phyloP scores from a whole-genome alignment of 129 eudicot species.

The Silybum marianum region DNA sequence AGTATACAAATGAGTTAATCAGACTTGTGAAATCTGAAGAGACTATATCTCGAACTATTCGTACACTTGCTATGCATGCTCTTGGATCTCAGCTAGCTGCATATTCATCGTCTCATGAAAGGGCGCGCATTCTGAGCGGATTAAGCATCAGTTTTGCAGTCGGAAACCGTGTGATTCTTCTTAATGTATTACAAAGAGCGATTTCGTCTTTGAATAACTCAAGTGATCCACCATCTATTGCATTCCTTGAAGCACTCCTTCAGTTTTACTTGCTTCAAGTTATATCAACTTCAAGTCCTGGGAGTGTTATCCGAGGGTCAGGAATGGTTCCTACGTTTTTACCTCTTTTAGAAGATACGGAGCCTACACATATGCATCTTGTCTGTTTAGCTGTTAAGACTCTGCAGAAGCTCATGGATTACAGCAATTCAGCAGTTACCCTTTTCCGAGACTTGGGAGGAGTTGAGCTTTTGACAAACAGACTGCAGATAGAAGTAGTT shows the following conservation, averaged over 20 bases:
- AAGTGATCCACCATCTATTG: conserved; percentile 73
- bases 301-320: conserved; percentile 85
- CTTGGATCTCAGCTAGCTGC: conserved; percentile 95
- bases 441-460: conserved; percentile 95
- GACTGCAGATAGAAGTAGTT: conserved; percentile 84
- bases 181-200: conserved; percentile 90
- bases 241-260: conserved; percentile 93
- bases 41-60: conserved; percentile 62
- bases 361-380: conserved; percentile 80
- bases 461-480: conserved; percentile 73
- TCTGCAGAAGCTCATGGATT: conserved; percentile 94
- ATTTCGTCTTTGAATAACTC: conserved; percentile 74
- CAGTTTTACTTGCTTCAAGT: conserved; percentile 95
- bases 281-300: conserved; percentile 88
- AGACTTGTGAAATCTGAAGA: conserved; percentile 93
- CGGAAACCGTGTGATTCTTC: conserved; percentile 84
- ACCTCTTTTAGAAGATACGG: conserved; percentile 86
- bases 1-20: conserved; percentile 88
- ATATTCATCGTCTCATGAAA: conserved; percentile 91
- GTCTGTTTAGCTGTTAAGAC: conserved; percentile 91
- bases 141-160: conserved; percentile 92
- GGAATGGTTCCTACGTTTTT: conserved; percentile 99
- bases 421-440: conserved; percentile 96
- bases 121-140: conserved; percentile 87
- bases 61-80: conserved; percentile 93